These are phyloP conservation scores for Leptographium lundbergii DNA, from an alignment of 2,329 filamentous ascomycete species.

Conservation along the genomic window DNA sequence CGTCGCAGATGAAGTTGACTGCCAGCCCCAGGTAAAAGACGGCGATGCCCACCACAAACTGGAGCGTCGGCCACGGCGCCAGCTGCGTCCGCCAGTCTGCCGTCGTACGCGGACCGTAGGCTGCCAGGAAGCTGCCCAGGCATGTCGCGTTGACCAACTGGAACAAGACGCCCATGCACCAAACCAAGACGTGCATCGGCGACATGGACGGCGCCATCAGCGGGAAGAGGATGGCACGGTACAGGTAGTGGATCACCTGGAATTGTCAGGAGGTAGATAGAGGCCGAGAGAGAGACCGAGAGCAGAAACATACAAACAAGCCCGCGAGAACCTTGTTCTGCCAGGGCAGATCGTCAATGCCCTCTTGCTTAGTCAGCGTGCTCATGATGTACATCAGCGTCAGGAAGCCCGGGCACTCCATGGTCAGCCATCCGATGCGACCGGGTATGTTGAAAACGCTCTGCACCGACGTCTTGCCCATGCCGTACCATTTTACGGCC, in stretches of 20 bases:
- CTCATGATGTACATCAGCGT: slow-evolving; percentile 70
- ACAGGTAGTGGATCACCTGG: slow-evolving; percentile 72
- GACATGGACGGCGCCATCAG: slow-evolving; percentile 85
- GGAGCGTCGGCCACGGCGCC: slow-evolving; percentile 22
- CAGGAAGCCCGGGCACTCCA: slow-evolving; percentile 72
- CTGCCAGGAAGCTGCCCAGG: slow-evolving; percentile 73
- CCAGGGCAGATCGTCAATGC: slow-evolving; percentile 52
- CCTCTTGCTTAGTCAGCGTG: slow-evolving; percentile 47
- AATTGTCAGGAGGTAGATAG: neutral
- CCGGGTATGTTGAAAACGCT: slow-evolving; percentile 79
- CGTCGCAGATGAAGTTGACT: slow-evolving; percentile 81
- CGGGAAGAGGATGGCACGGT: slow-evolving; percentile 76
- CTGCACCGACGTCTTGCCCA: slow-evolving; percentile 76
- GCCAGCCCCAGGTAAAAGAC: slow-evolving; percentile 67
- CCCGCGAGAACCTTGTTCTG: slow-evolving; percentile 65
- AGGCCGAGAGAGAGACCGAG: no score
- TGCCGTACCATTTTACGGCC: slow-evolving; percentile 68
- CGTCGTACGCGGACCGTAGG: slow-evolving; percentile 58
- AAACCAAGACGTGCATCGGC: slow-evolving; percentile 64
- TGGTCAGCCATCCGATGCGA: slow-evolving; percentile 72
- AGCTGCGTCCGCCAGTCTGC: slow-evolving; percentile 33
- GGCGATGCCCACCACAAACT: slow-evolving; percentile 51
- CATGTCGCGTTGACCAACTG: slow-evolving; percentile 70
- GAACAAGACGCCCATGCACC: slow-evolving; percentile 52
- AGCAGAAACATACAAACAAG: slow-evolving; percentile 39